Conservation (phyloP, 2,329 filamentous ascomycete species). For the Tolypocladium tropicale region DNA sequence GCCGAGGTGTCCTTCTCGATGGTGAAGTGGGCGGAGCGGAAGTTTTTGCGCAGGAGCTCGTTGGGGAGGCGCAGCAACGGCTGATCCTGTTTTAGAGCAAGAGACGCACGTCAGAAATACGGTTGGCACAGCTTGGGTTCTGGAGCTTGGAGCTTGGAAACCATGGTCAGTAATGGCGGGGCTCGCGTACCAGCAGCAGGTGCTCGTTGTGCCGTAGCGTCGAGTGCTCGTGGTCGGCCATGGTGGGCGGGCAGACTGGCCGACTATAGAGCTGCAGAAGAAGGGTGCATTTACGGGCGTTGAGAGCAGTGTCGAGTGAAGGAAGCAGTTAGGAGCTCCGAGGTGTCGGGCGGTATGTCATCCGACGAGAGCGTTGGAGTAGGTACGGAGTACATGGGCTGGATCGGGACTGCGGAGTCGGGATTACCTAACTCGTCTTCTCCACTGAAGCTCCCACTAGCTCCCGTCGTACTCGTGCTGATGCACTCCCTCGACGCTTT, state of each 20-base stretch:
- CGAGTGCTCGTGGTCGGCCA: conserved; percentile 52
- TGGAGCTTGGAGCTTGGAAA: neutral
- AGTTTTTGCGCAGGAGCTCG: conserved; percentile 88
- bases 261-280: neutral
- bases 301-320: neutral
- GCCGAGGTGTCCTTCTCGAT: conserved; percentile 61
- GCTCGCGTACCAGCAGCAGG: conserved; percentile 55
- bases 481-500: too few species aligned
- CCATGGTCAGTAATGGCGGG: neutral
- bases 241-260: conserved; percentile 14
- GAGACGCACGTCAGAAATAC: neutral
- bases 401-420: too few species aligned
- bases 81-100: conserved; percentile 59
- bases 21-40: conserved; percentile 71
- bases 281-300: neutral
- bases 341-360: neutral
- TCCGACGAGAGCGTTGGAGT: neutral
- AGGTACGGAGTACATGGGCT: too few species aligned
- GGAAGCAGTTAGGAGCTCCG: neutral
- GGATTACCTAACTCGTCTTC: neutral
- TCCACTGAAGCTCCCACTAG: too few species aligned
- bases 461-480: too few species aligned
- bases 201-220: conserved; percentile 68
- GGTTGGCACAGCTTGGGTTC: neutral
- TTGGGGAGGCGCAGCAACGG: conserved; percentile 85